Conservation (phyloP, 805 yeast genomes). For the Pichia nakasei region DNA sequence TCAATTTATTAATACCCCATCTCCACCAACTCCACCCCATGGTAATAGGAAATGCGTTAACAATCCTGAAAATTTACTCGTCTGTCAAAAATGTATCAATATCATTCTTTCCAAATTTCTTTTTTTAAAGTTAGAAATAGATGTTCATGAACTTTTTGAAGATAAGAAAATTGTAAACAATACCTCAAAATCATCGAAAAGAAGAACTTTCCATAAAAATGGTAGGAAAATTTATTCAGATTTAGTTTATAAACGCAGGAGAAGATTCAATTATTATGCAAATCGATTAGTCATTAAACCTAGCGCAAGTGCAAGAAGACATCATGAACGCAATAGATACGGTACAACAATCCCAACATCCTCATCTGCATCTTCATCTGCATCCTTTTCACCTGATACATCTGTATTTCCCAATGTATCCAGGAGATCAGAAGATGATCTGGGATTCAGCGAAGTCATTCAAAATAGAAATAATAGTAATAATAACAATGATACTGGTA, state of each 20-base stretch:
- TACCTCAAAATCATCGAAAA: background rate
- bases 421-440: too few species aligned
- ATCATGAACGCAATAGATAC: background rate
- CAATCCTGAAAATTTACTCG: slow-evolving; percentile 26
- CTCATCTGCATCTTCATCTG: background rate
- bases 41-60: slow-evolving; percentile 14
- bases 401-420: too few species aligned
- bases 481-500: background rate
- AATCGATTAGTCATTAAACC: slow-evolving; percentile 1
- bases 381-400: background rate
- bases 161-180: background rate
- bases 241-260: slow-evolving; percentile 24
- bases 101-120: slow-evolving; percentile 22
- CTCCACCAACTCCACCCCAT: slow-evolving; percentile 29
- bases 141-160: slow-evolving; percentile 20
- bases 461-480: background rate
- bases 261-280: slow-evolving; percentile 14
- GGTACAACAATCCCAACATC: background rate
- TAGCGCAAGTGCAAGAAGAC: background rate
- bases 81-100: slow-evolving; percentile 24
- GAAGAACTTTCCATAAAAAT: background rate
- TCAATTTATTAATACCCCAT: slow-evolving; percentile 24
- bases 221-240: slow-evolving; percentile 15
- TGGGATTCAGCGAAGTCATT: too few species aligned
- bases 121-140: slow-evolving; percentile 23